Percentiles rank a stretch among this genome's conserved stretches.
phyloP scores from a whole-genome alignment of 2,329 filamentous ascomycete species.

The Arthrobotrys entomopaga region DNA sequence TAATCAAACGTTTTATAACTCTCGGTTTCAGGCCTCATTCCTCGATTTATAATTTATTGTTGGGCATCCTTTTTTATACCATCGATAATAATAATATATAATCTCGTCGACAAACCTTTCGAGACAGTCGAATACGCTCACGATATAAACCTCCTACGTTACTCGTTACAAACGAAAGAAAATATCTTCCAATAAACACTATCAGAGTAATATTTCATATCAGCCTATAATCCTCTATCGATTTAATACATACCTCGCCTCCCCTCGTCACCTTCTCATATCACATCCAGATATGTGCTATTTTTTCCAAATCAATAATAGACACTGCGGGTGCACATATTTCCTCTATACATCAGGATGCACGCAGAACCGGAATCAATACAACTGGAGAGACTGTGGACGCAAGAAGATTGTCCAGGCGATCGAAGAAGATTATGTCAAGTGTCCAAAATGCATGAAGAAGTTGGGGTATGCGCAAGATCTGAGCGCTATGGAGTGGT shows the following conservation, averaged over 20 bases:
- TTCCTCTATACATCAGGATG: conserved; percentile 50
- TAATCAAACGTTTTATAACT: conserved; percentile 39
- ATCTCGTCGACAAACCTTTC: conserved; percentile 4
- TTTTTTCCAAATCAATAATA: conserved; percentile 52
- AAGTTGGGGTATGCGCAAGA: conserved; percentile 41
- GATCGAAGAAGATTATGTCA: conserved; percentile 45
- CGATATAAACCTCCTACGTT: background rate
- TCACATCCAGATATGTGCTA: conserved; percentile 39
- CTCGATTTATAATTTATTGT: background rate
- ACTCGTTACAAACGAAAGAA: too few relatives aligned
- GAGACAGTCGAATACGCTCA: conserved; percentile 24
- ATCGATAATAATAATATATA: conserved; percentile 13
- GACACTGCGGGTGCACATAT: conserved; percentile 47
- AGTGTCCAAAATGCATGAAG: conserved; percentile 48
- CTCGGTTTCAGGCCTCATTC: background rate
- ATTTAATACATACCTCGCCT: too few relatives aligned
- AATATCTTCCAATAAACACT: background rate
- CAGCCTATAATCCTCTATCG: too few relatives aligned
- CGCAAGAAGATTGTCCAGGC: conserved; percentile 50
- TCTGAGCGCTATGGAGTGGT: conserved; percentile 51
- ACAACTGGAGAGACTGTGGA: conserved; percentile 52
- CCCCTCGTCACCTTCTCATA: background rate
- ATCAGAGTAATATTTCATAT: background rate
- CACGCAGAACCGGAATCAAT: conserved; percentile 40
- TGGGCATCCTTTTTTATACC: background rate